phyloP scores from a whole-genome alignment of 2,329 filamentous ascomycete species.

The Xylaria sp. region DNA sequence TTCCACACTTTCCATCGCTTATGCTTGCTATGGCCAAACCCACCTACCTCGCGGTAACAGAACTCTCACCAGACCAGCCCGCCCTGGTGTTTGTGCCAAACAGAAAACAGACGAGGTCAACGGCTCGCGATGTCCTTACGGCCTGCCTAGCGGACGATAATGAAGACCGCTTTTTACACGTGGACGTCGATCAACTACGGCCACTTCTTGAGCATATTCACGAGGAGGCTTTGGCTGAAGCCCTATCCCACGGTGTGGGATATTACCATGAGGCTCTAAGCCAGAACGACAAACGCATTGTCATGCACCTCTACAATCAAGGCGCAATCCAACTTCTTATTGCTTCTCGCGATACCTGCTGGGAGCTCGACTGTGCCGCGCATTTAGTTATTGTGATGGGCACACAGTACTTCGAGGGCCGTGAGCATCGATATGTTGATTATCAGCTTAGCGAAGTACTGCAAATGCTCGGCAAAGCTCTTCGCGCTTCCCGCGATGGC shows the following conservation, averaged over 20 bases:
- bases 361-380: slow-evolving; percentile 89
- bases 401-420: slow-evolving; percentile 96
- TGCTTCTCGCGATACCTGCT: slow-evolving; percentile 86
- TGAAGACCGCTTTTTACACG: slow-evolving; percentile 92
- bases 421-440: slow-evolving; percentile 96
- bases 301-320: slow-evolving; percentile 89
- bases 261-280: slow-evolving; percentile 97
- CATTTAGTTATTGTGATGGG: slow-evolving; percentile 97
- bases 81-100: slow-evolving; percentile 92
- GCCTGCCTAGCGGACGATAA: slow-evolving; percentile 89
- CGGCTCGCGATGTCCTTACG: slow-evolving; percentile 87
- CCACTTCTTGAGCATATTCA: slow-evolving; percentile 86
- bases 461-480: slow-evolving; percentile 97
- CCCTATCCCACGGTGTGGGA: slow-evolving; percentile 91
- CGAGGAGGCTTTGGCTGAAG: slow-evolving; percentile 87
- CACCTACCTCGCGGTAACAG: slow-evolving; percentile 86
- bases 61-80: slow-evolving; percentile 89
- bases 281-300: slow-evolving; percentile 89
- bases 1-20: slow-evolving; percentile 95
- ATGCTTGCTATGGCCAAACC: slow-evolving; percentile 99
- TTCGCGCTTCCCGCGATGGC: slow-evolving; percentile 81
- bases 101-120: slow-evolving; percentile 90
- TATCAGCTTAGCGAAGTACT: slow-evolving; percentile 94
- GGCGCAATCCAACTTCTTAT: slow-evolving; percentile 89
- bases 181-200: slow-evolving; percentile 81